Percentiles rank a stretch among this genome's conserved stretches.
Conservation (phyloP, 805 yeast genomes). For the Saccharomycopsis sp. region DNA sequence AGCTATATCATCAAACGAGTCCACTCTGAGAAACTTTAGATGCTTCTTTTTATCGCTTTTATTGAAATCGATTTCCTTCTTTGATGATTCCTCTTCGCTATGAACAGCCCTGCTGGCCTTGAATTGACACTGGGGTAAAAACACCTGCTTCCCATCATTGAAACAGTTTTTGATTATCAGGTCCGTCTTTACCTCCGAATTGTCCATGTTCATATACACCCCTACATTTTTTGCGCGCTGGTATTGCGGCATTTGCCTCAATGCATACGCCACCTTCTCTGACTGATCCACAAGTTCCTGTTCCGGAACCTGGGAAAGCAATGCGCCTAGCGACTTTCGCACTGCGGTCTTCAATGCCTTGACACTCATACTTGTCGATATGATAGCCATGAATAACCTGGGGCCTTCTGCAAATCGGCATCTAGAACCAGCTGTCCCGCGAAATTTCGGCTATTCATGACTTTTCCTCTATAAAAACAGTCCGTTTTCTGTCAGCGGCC, state of each 20-base stretch:
- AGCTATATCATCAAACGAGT: slow-evolving; percentile 35
- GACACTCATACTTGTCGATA: neutral
- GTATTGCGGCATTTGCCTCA: slow-evolving; percentile 30
- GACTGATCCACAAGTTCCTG: slow-evolving; percentile 16
- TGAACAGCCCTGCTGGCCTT: slow-evolving; percentile 32
- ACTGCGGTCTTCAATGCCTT: slow-evolving; percentile 3
- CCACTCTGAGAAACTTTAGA: slow-evolving; percentile 51
- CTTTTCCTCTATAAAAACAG: too few species aligned
- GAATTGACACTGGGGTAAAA: slow-evolving; percentile 47
- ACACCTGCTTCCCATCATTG: slow-evolving; percentile 42
- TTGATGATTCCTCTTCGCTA: neutral
- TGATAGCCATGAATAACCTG: neutral
- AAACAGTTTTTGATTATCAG: slow-evolving; percentile 48
- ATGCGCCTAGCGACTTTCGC: slow-evolving; percentile 3
- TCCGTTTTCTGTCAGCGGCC: neutral
- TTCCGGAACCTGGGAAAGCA: slow-evolving; percentile 3
- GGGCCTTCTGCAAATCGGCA: neutral
- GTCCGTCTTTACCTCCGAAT: slow-evolving; percentile 59
- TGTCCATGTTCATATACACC: slow-evolving; percentile 71
- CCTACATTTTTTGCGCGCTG: slow-evolving; percentile 45
- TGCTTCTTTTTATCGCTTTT: slow-evolving; percentile 15
- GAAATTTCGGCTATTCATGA: neutral
- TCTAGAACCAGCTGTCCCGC: neutral
- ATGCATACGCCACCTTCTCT: slow-evolving; percentile 1
- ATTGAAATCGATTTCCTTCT: slow-evolving; percentile 2